Conservation (phyloP, 805 yeast species). For the Clavispora carvajalis region DNA sequence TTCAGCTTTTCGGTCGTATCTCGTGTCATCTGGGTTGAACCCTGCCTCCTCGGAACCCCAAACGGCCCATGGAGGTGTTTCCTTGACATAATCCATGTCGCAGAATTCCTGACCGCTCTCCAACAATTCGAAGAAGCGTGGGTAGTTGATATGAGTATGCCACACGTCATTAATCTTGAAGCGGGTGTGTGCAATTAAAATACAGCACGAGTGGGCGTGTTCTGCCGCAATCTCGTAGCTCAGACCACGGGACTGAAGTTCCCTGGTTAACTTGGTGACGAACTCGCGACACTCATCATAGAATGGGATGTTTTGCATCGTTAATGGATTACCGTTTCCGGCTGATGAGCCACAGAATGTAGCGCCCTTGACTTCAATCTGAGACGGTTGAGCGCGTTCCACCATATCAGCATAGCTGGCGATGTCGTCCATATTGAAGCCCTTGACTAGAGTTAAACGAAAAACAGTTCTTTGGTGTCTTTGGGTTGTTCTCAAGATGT, state of each 20-base stretch:
- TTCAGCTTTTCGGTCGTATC: slow-evolving; percentile 61
- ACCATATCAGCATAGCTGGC: slow-evolving; percentile 85
- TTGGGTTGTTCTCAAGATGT: slow-evolving; percentile 68
- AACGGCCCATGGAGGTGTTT: slow-evolving; percentile 87
- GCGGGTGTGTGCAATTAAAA: slow-evolving; percentile 69
- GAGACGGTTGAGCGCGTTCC: slow-evolving; percentile 73
- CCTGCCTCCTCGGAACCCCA: slow-evolving; percentile 86
- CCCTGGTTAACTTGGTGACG: slow-evolving; percentile 58
- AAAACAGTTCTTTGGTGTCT: slow-evolving; percentile 85
- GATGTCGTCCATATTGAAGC: slow-evolving; percentile 80
- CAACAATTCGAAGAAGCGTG: slow-evolving; percentile 65
- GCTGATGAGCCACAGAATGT: slow-evolving; percentile 89
- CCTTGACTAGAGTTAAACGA: slow-evolving; percentile 85
- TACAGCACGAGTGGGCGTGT: slow-evolving; percentile 93
- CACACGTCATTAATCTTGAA: slow-evolving; percentile 69
- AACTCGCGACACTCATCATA: slow-evolving; percentile 83
- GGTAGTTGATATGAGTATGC: slow-evolving; percentile 87
- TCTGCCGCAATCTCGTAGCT: slow-evolving; percentile 86
- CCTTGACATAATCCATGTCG: slow-evolving; percentile 73
- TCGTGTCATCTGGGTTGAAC: slow-evolving; percentile 79
- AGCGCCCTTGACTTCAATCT: slow-evolving; percentile 91
- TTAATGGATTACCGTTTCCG: slow-evolving; percentile 80
- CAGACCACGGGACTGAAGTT: slow-evolving; percentile 60
- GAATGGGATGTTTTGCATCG: slow-evolving; percentile 94
- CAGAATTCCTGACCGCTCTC: slow-evolving; percentile 61